Percentiles rank a stretch among this genome's conserved stretches.
These are phyloP conservation scores for Marasmius oreades DNA, from an alignment of 1,284 basidiomycete species.

Conservation along the genomic window DNA sequence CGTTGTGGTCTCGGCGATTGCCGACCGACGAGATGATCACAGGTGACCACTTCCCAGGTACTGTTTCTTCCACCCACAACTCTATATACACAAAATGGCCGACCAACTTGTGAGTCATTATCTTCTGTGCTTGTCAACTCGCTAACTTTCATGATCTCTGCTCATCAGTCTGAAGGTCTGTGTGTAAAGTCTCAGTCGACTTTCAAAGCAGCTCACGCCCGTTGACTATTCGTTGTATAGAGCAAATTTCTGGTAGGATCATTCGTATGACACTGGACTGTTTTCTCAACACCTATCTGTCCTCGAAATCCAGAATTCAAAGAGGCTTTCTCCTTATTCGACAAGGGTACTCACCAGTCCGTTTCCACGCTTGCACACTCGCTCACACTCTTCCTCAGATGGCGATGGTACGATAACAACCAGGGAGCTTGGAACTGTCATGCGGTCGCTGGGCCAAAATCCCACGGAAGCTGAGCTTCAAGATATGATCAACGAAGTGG, in stretches of 20 bases:
- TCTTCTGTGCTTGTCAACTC: not conserved
- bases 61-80: not conserved
- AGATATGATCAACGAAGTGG: conserved; percentile 94
- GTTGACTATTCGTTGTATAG: not conserved
- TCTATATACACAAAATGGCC: not conserved
- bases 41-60: not conserved
- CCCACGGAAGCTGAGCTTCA: conserved; percentile 94
- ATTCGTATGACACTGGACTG: not conserved
- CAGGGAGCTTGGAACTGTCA: conserved; percentile 93
- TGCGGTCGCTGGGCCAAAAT: conserved; percentile 96
- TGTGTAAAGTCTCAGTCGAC: not conserved
- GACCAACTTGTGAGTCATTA: not conserved
- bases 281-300: not conserved
- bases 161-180: not conserved
- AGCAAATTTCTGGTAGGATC: not conserved
- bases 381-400: conserved; percentile 49
- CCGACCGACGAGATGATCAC: not conserved
- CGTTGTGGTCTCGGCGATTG: not conserved
- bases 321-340: conserved; percentile 93
- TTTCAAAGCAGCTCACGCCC: not conserved
- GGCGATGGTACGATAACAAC: conserved; percentile 97
- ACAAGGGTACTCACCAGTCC: conserved; percentile 65
- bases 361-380: not conserved
- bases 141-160: not conserved
- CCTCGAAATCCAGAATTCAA: conserved; percentile 59